Evolutionary conservation across 768 basidiomycete genomes (phyloP).

Genomic region (Gautieria morchelliformis): DNA sequence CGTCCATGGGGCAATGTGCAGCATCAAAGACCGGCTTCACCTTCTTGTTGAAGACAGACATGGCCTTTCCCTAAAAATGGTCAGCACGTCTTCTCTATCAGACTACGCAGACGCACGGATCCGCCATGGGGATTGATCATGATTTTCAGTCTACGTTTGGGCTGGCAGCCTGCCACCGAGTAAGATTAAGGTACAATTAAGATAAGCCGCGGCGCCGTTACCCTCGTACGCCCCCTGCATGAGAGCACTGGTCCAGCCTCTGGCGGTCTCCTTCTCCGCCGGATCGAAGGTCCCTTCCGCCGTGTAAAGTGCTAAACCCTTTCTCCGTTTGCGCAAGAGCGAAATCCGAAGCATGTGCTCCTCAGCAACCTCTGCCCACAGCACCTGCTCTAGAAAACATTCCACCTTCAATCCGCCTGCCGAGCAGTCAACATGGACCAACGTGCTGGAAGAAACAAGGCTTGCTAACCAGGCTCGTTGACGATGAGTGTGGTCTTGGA

Average conservation of each 20-base stretch:
- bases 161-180: conserved; percentile 26
- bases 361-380: conserved; percentile 37
- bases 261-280: conserved; percentile 25
- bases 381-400: conserved; percentile 40
- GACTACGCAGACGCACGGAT: conserved; percentile 35
- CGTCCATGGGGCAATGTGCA: conserved; percentile 53
- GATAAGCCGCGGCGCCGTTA: conserved; percentile 20
- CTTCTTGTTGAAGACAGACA: conserved; percentile 38
- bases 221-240: conserved; percentile 58
- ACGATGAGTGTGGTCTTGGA: conserved; percentile 20
- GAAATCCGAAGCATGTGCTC: conserved; percentile 34
- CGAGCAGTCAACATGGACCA: background rate
- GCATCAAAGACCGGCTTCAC: conserved; percentile 67
- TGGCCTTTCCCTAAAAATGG: conserved; percentile 48
- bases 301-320: conserved; percentile 27
- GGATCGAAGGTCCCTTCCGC: conserved; percentile 36
- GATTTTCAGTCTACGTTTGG: conserved; percentile 48
- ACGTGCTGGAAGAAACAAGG: background rate
- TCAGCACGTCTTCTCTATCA: background rate
- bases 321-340: conserved; percentile 36
- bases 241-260: conserved; percentile 45
- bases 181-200: background rate
- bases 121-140: conserved; percentile 78
- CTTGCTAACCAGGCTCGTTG: conserved; percentile 13
- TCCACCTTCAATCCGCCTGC: conserved; percentile 12